Evolutionary conservation across 768 basidiomycete genomes (phyloP), one percentile per base, ranked within the genome.

Genomic region (Xerocomellus dryophilus): DNA sequence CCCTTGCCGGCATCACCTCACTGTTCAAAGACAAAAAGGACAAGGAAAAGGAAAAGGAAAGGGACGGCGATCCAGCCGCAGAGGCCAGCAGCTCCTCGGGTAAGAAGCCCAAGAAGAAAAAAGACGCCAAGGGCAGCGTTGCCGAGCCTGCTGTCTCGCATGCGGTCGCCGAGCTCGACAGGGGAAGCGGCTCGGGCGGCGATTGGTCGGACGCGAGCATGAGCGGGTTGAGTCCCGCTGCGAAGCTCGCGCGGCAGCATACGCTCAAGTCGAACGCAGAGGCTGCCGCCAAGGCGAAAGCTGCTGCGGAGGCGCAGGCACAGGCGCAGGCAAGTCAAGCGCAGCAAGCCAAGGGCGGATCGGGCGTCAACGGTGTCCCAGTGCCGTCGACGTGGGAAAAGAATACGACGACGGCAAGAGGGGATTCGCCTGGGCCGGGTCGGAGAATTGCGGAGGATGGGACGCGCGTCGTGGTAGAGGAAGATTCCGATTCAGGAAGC

Each of bases 21-120:
- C 75, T 98, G 53, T 97, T 98, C 80, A 96, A 95, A 73, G 92
- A 93, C 67, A 91, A 86, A 70, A 81, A 82, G 56, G 79, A 76
- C 58, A 66, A 69, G 47, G 61, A 58, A 4, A 66, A 63, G 47
- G 72, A 69, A 25, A 71, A 62, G 38, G 72, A 69, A 23, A 71
- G 62, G 40, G 61, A 78, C 52, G 80, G 77, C 50, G 66, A 60
- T 1, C 40, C 39, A 14, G 43, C 39, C 1, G 5, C 32, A 10
- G 58, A 62, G n/a, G 44, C 66, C 55, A 74, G 47, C 17, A 69
- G 55, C 38, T 65, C 57, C 32, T 62, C 54, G 10, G 68, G 69
- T 18, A 79, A 81, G 69, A 83, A 82, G 65, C 63, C 74, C 53
- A 78, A 74, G 61, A 70, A 67, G 68, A 77, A 77, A 69, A 82